Conservation (phyloP, 2,329 filamentous ascomycete species). For the Fusarium subglutinans region DNA sequence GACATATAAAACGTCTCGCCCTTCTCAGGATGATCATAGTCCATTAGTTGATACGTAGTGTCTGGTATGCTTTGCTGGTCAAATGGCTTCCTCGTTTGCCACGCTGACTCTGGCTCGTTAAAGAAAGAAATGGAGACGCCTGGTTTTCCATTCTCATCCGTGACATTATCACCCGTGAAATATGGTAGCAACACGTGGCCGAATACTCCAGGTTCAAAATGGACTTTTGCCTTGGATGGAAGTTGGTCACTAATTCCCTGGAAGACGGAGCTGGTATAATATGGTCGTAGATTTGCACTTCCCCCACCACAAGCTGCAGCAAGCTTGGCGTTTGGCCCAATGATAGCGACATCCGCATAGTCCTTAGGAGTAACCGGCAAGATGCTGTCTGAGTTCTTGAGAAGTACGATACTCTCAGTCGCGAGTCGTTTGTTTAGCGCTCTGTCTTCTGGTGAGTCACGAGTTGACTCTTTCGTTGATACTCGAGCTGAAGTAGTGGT, state of each 20-base stretch:
- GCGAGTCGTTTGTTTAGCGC: slow-evolving; percentile 5
- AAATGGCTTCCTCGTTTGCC: slow-evolving; percentile 11
- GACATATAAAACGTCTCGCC: slow-evolving; percentile 34
- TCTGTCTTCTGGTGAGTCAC: slow-evolving; percentile 16
- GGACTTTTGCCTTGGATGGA: background rate
- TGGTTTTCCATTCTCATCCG: background rate
- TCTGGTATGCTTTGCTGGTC: slow-evolving; percentile 37
- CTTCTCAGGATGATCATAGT: slow-evolving; percentile 37
- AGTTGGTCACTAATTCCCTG: slow-evolving; percentile 41
- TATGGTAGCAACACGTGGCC: slow-evolving; percentile 15
- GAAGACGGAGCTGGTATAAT: slow-evolving; percentile 45
- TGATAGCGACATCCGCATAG: slow-evolving; percentile 57
- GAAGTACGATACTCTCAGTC: slow-evolving; percentile 63
- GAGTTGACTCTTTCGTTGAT: slow-evolving; percentile 11
- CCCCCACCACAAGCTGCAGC: slow-evolving; percentile 47
- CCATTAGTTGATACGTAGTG: slow-evolving; percentile 41
- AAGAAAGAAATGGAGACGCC: slow-evolving; percentile 17
- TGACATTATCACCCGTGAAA: slow-evolving; percentile 6
- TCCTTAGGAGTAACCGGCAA: slow-evolving; percentile 56
- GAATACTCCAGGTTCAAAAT: slow-evolving; percentile 24
- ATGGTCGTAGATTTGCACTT: slow-evolving; percentile 45
- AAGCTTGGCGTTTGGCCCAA: slow-evolving; percentile 62
- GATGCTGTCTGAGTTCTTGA: slow-evolving; percentile 69
- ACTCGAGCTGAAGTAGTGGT: background rate
- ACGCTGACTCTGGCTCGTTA: slow-evolving; percentile 9